These are phyloP conservation scores for Coniochaeta sp. DNA, from an alignment of 2,329 filamentous ascomycete species.

Conservation along the genomic window DNA sequence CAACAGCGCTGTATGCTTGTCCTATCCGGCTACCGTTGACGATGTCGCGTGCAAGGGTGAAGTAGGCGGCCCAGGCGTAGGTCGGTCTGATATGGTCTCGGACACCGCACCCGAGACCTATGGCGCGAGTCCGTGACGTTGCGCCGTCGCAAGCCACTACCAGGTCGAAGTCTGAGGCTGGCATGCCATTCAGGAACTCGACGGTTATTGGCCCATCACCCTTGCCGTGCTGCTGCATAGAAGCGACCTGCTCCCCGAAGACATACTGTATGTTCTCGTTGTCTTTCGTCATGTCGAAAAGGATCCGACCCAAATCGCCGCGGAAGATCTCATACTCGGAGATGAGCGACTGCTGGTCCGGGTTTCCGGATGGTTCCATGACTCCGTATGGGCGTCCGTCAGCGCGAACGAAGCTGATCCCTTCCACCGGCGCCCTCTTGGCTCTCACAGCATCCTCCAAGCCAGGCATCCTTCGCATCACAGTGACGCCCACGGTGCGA, in stretches of 20 bases:
- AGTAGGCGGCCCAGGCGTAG: slow-evolving; percentile 5
- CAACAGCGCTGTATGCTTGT: slow-evolving; percentile 19
- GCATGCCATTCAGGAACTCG: slow-evolving; percentile 25
- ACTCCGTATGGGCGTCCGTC: slow-evolving; percentile 27
- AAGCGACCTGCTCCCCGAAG: slow-evolving; percentile 19
- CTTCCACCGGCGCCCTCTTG: slow-evolving; percentile 30
- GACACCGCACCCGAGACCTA: slow-evolving; percentile 30
- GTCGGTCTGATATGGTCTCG: slow-evolving; percentile 3
- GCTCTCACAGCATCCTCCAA: slow-evolving; percentile 27
- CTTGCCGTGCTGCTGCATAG: slow-evolving; percentile 5
- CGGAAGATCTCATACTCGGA: slow-evolving; percentile 41
- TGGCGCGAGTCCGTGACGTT: slow-evolving; percentile 35
- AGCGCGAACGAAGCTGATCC: slow-evolving; percentile 29
- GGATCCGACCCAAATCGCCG: slow-evolving; percentile 30
- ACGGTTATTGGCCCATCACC: slow-evolving; percentile 3
- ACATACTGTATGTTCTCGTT: slow-evolving; percentile 15
- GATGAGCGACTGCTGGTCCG: slow-evolving; percentile 33
- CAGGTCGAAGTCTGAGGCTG: slow-evolving; percentile 30
- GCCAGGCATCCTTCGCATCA: slow-evolving; percentile 30
- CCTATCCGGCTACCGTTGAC: slow-evolving; percentile 12
- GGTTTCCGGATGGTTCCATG: slow-evolving; percentile 23
- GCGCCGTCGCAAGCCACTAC: slow-evolving; percentile 41
- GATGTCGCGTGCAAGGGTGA: background rate
- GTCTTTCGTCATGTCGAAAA: slow-evolving; percentile 7
- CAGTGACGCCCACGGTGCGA: slow-evolving; percentile 25